These are phyloP conservation scores for Nitzschia sp. DNA, from an alignment of 108 stramenopile genomes.

Conservation along the genomic window DNA sequence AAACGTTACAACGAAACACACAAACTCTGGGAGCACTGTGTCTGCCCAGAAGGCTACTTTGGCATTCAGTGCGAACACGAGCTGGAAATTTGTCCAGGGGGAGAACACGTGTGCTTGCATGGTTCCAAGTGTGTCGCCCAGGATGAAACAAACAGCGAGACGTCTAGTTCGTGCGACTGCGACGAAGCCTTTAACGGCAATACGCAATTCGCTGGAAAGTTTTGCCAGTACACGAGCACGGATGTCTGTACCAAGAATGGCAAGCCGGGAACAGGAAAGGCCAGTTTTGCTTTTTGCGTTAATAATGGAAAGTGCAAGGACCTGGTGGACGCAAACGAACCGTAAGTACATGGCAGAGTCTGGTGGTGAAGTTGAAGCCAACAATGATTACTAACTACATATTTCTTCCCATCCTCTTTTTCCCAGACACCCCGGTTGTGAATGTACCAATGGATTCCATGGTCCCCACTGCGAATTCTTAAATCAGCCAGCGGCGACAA, in stretches of 20 bases:
- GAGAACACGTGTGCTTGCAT: conserved; percentile 55
- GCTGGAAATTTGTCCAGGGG: conserved; percentile 52
- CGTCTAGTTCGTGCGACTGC: conserved; percentile 47
- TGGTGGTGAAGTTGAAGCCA: not conserved
- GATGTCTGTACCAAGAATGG: conserved; percentile 30
- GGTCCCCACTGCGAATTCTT: conserved; percentile 44
- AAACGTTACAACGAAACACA: conserved; percentile 18
- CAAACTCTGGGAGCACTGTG: conserved; percentile 59
- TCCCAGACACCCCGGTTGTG: conserved; percentile 33
- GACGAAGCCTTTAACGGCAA: conserved; percentile 23
- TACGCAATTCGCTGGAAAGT: conserved; percentile 31
- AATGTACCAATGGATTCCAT: conserved; percentile 28
- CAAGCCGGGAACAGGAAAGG: conserved; percentile 26
- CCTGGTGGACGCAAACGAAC: conserved; percentile 23
- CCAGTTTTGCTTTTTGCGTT: conserved; percentile 45
- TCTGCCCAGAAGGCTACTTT: conserved; percentile 50
- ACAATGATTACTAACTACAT: not conserved
- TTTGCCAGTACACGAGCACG: conserved; percentile 36
- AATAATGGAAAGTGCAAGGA: conserved; percentile 46
- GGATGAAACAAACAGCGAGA: conserved; percentile 9
- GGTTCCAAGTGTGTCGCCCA: conserved; percentile 47
- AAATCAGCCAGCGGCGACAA: not conserved
- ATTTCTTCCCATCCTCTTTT: not conserved
- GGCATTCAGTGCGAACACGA: conserved; percentile 57
- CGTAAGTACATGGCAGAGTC: conserved; percentile 7